Conservation (phyloP, 1,284 basidiomycete species). For the Cutaneotrichosporon spelunceum region DNA sequence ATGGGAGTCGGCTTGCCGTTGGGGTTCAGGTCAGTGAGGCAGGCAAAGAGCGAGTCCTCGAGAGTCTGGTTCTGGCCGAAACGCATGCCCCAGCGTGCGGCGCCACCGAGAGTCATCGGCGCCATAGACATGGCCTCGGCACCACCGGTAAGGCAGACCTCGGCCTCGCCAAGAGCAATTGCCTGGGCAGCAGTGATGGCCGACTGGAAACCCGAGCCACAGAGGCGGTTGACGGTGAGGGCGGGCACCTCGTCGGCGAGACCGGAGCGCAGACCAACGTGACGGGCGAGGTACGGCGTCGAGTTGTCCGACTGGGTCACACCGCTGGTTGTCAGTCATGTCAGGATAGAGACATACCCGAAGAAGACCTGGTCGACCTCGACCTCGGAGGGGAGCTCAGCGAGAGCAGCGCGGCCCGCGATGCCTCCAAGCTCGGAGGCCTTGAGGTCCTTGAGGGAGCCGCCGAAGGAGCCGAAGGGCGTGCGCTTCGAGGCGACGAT, state of each 20-base stretch:
- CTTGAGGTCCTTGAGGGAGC: constrained; percentile 53
- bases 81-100: constrained; percentile 46
- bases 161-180: constrained; percentile 56
- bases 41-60: constrained; percentile 57
- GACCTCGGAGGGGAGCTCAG: constrained; percentile 51
- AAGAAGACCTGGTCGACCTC: constrained; percentile 56
- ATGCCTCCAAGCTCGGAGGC: constrained; percentile 55
- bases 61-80: constrained; percentile 57
- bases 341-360: constrained; percentile 35
- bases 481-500: constrained; percentile 53
- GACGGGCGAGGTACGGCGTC: constrained; percentile 57
- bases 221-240: constrained; percentile 57
- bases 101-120: constrained; percentile 54
- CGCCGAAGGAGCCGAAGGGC: constrained; percentile 58
- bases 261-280: constrained; percentile 57
- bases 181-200: constrained; percentile 57
- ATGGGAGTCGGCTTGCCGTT: constrained; percentile 52
- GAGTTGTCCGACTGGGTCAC: constrained; percentile 54
- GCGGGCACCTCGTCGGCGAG: constrained; percentile 56
- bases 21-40: constrained; percentile 57
- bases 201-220: constrained; percentile 58
- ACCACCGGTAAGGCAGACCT: constrained; percentile 58
- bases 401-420: constrained; percentile 57
- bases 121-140: constrained; percentile 57
- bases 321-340: constrained; percentile 35